Percentiles rank a stretch among this genome's conserved stretches.
Conservation (phyloP, 306 rosid species). For the Cucumis cinereus region DNA sequence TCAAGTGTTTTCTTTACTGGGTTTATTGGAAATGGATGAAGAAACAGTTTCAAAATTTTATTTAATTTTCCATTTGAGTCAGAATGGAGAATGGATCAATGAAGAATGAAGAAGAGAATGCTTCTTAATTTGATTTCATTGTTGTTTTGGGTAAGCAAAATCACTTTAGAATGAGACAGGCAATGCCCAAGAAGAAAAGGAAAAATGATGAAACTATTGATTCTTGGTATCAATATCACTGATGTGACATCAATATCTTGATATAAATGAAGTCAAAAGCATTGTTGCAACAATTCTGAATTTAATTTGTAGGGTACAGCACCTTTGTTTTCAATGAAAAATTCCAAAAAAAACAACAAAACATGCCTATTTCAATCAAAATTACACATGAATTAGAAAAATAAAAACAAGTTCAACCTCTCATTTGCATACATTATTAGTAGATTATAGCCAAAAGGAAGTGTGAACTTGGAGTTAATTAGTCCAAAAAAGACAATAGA, state of each 20-base stretch:
- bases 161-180: background rate
- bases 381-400: background rate
- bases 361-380: background rate
- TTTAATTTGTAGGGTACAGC: background rate
- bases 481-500: background rate
- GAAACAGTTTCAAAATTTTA: constrained; percentile 16
- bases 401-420: background rate
- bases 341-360: background rate
- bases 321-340: background rate
- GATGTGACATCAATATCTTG: background rate
- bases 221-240: background rate
- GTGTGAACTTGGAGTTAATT: background rate
- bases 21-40: constrained; percentile 12
- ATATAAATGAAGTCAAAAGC: constrained; percentile 3
- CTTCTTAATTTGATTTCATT: constrained; percentile 18
- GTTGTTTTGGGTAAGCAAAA: background rate
- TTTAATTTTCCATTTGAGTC: constrained; percentile 24
- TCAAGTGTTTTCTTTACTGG: background rate
- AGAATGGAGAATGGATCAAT: background rate
- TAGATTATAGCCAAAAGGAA: background rate
- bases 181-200: background rate
- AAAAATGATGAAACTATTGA: background rate
- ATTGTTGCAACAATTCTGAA: background rate
- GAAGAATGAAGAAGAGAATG: constrained; percentile 10
- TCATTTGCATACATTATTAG: background rate